Evolutionary conservation across 2,329 filamentous ascomycete genomes (phyloP).

Genomic region (Colletotrichum sansevieriae): DNA sequence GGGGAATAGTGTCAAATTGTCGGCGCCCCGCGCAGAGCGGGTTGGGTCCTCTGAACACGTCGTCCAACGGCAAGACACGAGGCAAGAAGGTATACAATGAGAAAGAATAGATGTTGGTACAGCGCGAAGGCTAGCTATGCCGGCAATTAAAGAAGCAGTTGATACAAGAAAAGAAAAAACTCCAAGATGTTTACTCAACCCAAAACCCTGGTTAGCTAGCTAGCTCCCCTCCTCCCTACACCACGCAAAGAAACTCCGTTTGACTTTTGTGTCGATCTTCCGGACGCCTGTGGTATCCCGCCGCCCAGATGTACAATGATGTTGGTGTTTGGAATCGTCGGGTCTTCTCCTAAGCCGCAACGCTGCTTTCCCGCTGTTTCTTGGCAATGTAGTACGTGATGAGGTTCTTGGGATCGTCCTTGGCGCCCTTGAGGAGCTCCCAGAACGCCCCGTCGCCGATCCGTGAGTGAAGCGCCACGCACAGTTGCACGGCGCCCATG

Average conservation of each 20-base stretch:
- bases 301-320: not conserved
- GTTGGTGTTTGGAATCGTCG: not conserved
- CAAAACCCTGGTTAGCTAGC: constrained; percentile 27
- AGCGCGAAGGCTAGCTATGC: constrained; percentile 31
- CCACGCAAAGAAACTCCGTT: constrained; percentile 29
- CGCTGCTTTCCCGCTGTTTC: constrained; percentile 67
- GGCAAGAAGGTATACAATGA: not conserved
- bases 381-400: constrained; percentile 87
- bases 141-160: constrained; percentile 23
- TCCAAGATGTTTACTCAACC: constrained; percentile 34
- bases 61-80: not conserved
- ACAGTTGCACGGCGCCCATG: constrained; percentile 85
- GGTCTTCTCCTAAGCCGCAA: constrained; percentile 8
- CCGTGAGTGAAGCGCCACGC: constrained; percentile 75
- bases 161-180: constrained; percentile 33
- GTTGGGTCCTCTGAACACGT: no score
- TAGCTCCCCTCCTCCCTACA: constrained; percentile 15
- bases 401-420: constrained; percentile 80
- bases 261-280: constrained; percentile 14
- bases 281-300: constrained; percentile 17
- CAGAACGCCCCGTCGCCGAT: constrained; percentile 75
- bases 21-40: no score
- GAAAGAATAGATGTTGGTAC: constrained; percentile 30
- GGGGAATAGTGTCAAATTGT: no score
- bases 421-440: constrained; percentile 72